phyloP scores from a whole-genome alignment of 2,329 filamentous ascomycete genomes.

The Colletotrichum higginsianum region DNA sequence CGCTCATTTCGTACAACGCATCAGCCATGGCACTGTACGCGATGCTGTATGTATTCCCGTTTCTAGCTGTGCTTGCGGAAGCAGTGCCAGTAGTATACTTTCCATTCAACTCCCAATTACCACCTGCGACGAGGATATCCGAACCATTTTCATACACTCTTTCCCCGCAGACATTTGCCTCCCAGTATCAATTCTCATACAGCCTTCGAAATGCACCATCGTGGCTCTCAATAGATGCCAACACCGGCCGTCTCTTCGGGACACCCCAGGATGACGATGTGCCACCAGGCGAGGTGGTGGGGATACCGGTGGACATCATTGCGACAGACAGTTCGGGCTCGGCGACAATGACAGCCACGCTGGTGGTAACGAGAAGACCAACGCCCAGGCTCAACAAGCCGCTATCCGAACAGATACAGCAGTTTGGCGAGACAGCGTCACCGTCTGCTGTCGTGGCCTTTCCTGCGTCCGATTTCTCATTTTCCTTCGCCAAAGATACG shows the following conservation, averaged over 20 bases:
- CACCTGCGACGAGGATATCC: constrained; percentile 80
- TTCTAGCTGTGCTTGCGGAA: constrained; percentile 50
- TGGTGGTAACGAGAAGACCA: constrained; percentile 76
- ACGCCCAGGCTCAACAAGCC: constrained; percentile 70
- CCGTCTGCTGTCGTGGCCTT: constrained; percentile 72
- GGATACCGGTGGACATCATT: constrained; percentile 74
- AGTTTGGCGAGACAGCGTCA: constrained; percentile 72
- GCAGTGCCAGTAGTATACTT: constrained; percentile 68
- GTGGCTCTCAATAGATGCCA: constrained; percentile 82
- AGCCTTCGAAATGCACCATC: constrained; percentile 74
- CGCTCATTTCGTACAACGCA: constrained; percentile 29
- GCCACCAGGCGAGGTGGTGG: constrained; percentile 66
- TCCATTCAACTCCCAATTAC: constrained; percentile 88
- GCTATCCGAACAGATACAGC: constrained; percentile 70
- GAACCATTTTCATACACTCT: constrained; percentile 80
- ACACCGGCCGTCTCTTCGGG: constrained; percentile 77
- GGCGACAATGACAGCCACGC: constrained; percentile 74
- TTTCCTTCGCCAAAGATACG: constrained; percentile 69
- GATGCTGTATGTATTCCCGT: constrained; percentile 47
- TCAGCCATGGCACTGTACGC: constrained; percentile 51
- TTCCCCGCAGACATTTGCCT: constrained; percentile 80
- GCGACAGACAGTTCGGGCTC: constrained; percentile 78
- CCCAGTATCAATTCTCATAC: constrained; percentile 74
- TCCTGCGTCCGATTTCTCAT: constrained; percentile 67
- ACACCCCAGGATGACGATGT: constrained; percentile 72